Evolutionary conservation across 1,284 basidiomycete species (phyloP), one percentile per base, ranked within the genome.

Genomic region (Papiliotrema nemorosa): DNA sequence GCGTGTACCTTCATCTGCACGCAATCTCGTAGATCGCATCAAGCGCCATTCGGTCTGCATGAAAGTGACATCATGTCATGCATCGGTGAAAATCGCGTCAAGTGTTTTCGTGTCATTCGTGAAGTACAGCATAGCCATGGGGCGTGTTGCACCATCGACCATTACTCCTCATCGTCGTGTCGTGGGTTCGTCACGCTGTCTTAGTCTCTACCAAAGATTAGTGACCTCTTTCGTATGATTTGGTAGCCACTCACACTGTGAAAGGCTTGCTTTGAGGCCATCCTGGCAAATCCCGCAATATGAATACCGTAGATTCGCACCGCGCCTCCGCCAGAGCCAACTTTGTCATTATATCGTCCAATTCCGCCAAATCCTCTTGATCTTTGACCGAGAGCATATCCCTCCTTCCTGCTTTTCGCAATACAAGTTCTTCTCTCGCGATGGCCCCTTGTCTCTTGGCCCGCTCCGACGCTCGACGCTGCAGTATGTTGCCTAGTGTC

Each of bases 231-330:
- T 33, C 31, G 10, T 16, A 10, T 33, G 10, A 16, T 9, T 9
- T 33, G 16, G 16, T 9, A 9, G 31, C 31, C 31, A 16, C 16
- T 33, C 31, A 9, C 31, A 33, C 31, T 16, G 31, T 33, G 16
- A 9, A 33, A 16, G 10, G 16, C 16, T 33, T 33, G 21, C 31
- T 43, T 22, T 53, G 43, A 12, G 58, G 63, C 60, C 58, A 63
- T 12, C 75, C 75, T 2, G 75, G 75, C 42, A 93, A 77, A 71
- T 93, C 90, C 62, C 84, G 82, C 49, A 93, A 73, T 60, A 93
- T 83, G 71, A 93, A 92, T 37, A 90, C 83, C 47, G 84, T 82
- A 64, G 90, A 83, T 60, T 92, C 90, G 12, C 88, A 84, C 34
- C 91, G 81, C 78, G 81, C 81, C 77, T 90, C 85, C 18, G 90